Conservation (phyloP, 2,329 filamentous ascomycete species). For the Echinosphaeria canescens region DNA sequence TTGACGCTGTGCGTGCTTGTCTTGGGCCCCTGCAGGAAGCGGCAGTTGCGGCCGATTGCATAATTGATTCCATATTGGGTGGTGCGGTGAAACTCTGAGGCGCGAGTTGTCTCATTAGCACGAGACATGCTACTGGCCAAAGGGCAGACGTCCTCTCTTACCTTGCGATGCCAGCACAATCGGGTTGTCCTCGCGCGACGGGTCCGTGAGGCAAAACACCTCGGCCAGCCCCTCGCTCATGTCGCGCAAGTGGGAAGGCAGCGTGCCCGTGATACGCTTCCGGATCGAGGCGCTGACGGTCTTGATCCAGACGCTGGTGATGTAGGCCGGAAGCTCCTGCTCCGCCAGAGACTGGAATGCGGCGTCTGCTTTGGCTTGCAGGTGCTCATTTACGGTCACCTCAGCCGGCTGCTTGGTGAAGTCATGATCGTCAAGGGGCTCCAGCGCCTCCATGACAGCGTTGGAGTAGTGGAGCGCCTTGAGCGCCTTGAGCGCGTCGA, state of each 20-base stretch:
- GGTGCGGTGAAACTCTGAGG: slow-evolving; percentile 45
- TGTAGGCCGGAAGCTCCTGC: slow-evolving; percentile 51
- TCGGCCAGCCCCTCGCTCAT: slow-evolving; percentile 58
- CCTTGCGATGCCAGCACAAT: slow-evolving; percentile 61
- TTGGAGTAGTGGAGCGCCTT: slow-evolving; percentile 53
- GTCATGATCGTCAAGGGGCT: slow-evolving; percentile 28
- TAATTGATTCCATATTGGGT: slow-evolving; percentile 59
- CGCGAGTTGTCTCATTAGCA: not conserved
- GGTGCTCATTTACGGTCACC: slow-evolving; percentile 29
- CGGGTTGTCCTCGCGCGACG: slow-evolving; percentile 50
- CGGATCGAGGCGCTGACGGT: slow-evolving; percentile 50
- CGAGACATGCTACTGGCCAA: not conserved
- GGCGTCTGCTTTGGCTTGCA: slow-evolving; percentile 40
- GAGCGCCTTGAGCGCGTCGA: slow-evolving; percentile 49
- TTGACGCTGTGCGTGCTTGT: slow-evolving; percentile 41
- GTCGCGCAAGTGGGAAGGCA: slow-evolving; percentile 40
- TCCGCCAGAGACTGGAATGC: slow-evolving; percentile 42
- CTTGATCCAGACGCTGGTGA: slow-evolving; percentile 45
- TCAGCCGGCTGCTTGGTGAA: slow-evolving; percentile 28
- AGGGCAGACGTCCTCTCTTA: slow-evolving; percentile 10
- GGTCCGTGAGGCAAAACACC: slow-evolving; percentile 58
- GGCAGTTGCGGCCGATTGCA: slow-evolving; percentile 54
- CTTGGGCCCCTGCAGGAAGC: slow-evolving; percentile 56
- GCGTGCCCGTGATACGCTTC: slow-evolving; percentile 41
- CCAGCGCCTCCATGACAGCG: slow-evolving; percentile 37